Evolutionary conservation across 495 filamentous ascomycete species (phyloP).

Genomic region (Usnea hakonensis): DNA sequence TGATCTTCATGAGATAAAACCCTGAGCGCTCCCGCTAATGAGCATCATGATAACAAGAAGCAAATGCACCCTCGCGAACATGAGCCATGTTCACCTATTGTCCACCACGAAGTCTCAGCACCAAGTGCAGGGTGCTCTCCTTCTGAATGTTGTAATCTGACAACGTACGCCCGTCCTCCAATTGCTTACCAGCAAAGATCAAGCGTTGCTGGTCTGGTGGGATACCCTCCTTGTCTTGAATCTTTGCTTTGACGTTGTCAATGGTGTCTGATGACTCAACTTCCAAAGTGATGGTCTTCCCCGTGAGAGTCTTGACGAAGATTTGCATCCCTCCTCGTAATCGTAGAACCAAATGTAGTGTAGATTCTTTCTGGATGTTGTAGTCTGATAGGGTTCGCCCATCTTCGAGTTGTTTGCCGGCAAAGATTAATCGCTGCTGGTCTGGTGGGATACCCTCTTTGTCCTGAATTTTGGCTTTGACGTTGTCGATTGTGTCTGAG

Average conservation of each 20-base stretch:
- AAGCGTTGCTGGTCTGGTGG: conserved; percentile 83
- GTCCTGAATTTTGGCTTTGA: conserved; percentile 96
- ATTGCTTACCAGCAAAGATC: conserved; percentile 86
- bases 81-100: conserved; percentile 41
- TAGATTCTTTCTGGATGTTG: conserved; percentile 99
- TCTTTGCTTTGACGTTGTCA: conserved; percentile 89
- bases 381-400: conserved; percentile 93
- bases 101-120: conserved; percentile 80
- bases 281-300: conserved; percentile 88
- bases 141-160: conserved; percentile 95
- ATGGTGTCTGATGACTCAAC: conserved; percentile 87
- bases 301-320: conserved; percentile 88
- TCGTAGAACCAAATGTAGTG: conserved; percentile 93
- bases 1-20: conserved; percentile 1
- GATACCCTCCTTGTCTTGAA: conserved; percentile 89
- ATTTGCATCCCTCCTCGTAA: conserved; percentile 97
- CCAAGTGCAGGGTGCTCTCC: conserved; percentile 81
- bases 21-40: conserved; percentile 16
- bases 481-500: conserved; percentile 95
- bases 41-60: conserved; percentile 6
- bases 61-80: not conserved
- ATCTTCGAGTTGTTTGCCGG: conserved; percentile 91
- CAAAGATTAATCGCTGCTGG: conserved; percentile 92
- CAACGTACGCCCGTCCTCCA: conserved; percentile 77
- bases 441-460: conserved; percentile 95